phyloP scores from a whole-genome alignment of 139 green algal species.

The Trebouxia sp. region DNA sequence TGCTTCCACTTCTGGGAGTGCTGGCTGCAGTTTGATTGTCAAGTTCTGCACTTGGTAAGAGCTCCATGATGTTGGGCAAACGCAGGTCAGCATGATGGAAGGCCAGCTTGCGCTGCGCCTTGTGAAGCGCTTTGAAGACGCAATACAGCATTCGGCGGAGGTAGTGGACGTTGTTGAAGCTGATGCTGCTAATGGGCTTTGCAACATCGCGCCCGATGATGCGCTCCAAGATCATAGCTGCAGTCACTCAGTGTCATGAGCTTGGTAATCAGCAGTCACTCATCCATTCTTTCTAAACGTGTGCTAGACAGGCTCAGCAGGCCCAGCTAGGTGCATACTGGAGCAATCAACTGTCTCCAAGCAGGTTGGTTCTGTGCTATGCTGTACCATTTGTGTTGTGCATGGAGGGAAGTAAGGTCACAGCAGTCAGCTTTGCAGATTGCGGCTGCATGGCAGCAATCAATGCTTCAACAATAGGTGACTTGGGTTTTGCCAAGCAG shows the following conservation, averaged over 20 bases:
- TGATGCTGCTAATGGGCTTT: constrained; percentile 8
- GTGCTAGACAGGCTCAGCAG: no score
- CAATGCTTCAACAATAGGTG: no score
- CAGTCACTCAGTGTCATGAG: neutral
- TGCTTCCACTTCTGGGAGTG: neutral
- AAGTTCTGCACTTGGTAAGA: neutral
- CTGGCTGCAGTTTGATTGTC: neutral
- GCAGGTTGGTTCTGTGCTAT: no score
- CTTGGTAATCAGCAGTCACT: no score
- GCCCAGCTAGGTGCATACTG: no score
- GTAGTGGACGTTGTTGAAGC: constrained; percentile 34
- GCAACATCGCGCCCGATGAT: constrained; percentile 26
- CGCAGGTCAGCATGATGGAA: constrained; percentile 33
- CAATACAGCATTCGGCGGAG: constrained; percentile 28
- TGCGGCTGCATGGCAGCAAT: no score
- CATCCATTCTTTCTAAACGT: no score
- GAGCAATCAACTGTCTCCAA: no score
- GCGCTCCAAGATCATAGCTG: constrained; percentile 38
- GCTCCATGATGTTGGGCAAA: constrained; percentile 32
- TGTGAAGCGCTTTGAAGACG: constrained; percentile 30
- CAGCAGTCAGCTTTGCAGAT: no score
- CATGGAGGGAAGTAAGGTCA: no score
- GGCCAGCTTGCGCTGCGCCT: constrained; percentile 9
- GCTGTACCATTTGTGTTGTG: no score
- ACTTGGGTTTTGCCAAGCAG: no score